Percentiles rank a stretch among this genome's conserved stretches.
Evolutionary conservation across 2,329 filamentous ascomycete species (phyloP).

Genomic region (Colletotrichum limetticola): DNA sequence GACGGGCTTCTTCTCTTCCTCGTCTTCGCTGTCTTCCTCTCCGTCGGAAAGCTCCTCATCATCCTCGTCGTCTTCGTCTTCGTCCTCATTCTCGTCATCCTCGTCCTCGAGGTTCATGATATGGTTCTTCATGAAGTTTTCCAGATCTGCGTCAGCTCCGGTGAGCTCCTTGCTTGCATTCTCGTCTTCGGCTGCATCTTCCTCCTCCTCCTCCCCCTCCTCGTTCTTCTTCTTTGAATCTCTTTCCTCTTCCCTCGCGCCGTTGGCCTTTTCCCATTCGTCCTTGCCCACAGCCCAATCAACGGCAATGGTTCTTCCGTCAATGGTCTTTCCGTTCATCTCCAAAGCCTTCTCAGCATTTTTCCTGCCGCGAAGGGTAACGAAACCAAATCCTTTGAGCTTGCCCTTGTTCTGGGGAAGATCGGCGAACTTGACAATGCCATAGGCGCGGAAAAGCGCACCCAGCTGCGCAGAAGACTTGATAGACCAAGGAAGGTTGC

Average conservation of each 20-base stretch:
- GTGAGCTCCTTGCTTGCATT: constrained; percentile 49
- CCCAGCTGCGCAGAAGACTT: constrained; percentile 85
- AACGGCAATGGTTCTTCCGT: constrained; percentile 88
- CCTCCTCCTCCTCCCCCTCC: constrained; percentile 50
- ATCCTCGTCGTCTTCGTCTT: constrained; percentile 54
- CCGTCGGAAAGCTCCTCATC: constrained; percentile 58
- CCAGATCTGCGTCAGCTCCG: constrained; percentile 56
- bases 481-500: constrained; percentile 96
- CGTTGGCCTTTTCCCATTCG: constrained; percentile 78
- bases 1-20: constrained; percentile 45
- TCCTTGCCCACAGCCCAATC: constrained; percentile 97
- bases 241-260: constrained; percentile 42
- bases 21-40: constrained; percentile 53
- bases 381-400: constrained; percentile 91
- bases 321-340: constrained; percentile 90
- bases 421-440: constrained; percentile 89
- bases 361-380: constrained; percentile 86
- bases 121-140: constrained; percentile 68
- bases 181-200: constrained; percentile 39
- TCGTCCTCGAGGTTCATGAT: constrained; percentile 69
- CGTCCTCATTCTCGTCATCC: constrained; percentile 60
- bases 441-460: constrained; percentile 84
- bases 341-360: constrained; percentile 92
- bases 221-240: constrained; percentile 42
- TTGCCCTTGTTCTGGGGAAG: constrained; percentile 82